Evolutionary conservation across 257 asterid genomes (phyloP).

Genomic region (Voacanga thouarsii): DNA sequence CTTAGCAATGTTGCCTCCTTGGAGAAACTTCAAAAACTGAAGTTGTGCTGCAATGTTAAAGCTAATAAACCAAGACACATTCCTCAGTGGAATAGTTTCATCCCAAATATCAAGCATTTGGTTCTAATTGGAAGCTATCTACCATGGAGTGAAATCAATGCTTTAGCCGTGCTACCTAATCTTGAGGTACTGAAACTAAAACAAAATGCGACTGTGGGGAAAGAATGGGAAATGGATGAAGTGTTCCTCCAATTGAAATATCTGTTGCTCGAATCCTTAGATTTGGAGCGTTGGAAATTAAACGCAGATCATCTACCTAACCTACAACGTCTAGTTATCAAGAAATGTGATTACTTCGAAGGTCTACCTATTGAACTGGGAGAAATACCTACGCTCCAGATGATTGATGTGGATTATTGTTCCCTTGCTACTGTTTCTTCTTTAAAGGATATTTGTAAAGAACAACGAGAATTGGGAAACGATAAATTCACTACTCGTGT

Average conservation of each 20-base stretch:
- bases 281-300: too few relatives aligned
- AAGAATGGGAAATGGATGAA: too few relatives aligned
- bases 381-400: not conserved
- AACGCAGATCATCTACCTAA: too few relatives aligned
- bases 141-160: not conserved
- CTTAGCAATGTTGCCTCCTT: too few relatives aligned
- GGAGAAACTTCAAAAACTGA: too few relatives aligned
- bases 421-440: too few relatives aligned
- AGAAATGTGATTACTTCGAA: not conserved
- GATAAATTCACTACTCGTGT: not conserved
- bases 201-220: too few relatives aligned
- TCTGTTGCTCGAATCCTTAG: too few relatives aligned
- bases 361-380: not conserved
- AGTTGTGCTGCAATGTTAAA: too few relatives aligned
- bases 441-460: not conserved
- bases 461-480: not conserved
- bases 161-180: not conserved
- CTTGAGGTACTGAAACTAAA: not conserved
- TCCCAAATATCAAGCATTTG: not conserved
- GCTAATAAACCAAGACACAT: not conserved
- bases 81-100: not conserved
- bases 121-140: not conserved
- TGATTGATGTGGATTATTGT: not conserved
- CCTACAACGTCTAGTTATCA: too few relatives aligned
- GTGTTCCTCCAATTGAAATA: too few relatives aligned